Percentiles rank a stretch among this genome's conserved stretches.
phyloP scores from a whole-genome alignment of 225 moss, liverwort and hornwort species.

The Sphagnum contortum region DNA sequence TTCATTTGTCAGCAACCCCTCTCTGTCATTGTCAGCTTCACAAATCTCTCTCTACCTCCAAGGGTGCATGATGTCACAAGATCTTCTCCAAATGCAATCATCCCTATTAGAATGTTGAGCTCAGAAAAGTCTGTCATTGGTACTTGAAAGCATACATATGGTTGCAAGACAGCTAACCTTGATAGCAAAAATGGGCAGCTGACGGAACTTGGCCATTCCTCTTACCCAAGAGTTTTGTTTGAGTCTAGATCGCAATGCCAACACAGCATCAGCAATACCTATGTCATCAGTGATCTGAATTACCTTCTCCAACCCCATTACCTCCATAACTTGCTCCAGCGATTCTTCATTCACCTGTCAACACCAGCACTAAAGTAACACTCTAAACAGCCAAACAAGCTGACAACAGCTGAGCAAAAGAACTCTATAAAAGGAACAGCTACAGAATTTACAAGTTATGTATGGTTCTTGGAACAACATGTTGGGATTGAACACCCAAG shows the following conservation, averaged over 20 bases:
- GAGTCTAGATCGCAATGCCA: slow-evolving; percentile 80
- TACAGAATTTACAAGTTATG: too few species aligned
- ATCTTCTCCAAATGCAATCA: too few species aligned
- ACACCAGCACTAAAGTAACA: slow-evolving; percentile 5
- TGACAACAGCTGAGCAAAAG: not conserved
- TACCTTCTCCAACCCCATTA: slow-evolving; percentile 84
- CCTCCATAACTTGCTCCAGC: slow-evolving; percentile 87
- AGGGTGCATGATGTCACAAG: too few species aligned
- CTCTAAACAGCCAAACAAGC: not conserved
- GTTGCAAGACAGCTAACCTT: slow-evolving; percentile 34
- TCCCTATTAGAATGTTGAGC: too few species aligned
- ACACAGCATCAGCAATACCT: slow-evolving; percentile 79
- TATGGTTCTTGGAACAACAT: too few species aligned
- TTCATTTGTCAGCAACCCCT: too few species aligned
- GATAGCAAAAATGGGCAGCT: slow-evolving; percentile 85
- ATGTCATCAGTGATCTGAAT: slow-evolving; percentile 90
- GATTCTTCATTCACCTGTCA: slow-evolving; percentile 78
- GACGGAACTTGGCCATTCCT: slow-evolving; percentile 91
- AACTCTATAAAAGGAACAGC: too few species aligned
- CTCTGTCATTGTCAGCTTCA: too few species aligned
- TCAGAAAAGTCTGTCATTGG: too few species aligned
- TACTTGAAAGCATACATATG: too few species aligned
- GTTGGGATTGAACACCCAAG: not conserved
- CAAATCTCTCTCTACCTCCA: too few species aligned
- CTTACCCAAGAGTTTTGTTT: slow-evolving; percentile 91